Percentiles rank a stretch among this genome's conserved stretches.
These are phyloP conservation scores for Fusarium dlaminii DNA, from an alignment of 2,329 filamentous ascomycete genomes.

Conservation along the genomic window DNA sequence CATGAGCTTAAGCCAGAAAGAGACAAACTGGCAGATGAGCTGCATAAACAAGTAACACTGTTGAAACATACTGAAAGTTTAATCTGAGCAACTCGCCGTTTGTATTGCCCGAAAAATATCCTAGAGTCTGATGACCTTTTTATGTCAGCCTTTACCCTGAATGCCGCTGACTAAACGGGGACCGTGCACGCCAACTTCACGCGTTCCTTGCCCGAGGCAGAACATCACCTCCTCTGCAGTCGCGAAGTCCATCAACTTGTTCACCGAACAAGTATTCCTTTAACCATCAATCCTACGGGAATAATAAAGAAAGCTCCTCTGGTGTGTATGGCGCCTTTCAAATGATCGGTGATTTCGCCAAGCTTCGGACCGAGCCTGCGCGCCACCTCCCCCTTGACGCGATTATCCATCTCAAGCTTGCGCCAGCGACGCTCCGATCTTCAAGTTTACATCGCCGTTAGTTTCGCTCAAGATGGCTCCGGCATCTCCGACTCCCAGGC, in stretches of 20 bases:
- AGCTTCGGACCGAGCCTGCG: slow-evolving; percentile 45
- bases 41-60: not conserved
- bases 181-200: slow-evolving; percentile 52
- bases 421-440: slow-evolving; percentile 28
- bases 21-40: slow-evolving; percentile 9
- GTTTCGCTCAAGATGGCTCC: slow-evolving; percentile 44
- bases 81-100: not conserved
- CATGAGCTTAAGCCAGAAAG: slow-evolving; percentile 17
- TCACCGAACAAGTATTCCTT: slow-evolving; percentile 35
- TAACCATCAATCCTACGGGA: slow-evolving; percentile 29
- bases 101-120: not conserved
- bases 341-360: slow-evolving; percentile 42
- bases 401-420: slow-evolving; percentile 33
- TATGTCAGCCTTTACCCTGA: not conserved
- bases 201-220: slow-evolving; percentile 46
- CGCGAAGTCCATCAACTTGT: slow-evolving; percentile 42
- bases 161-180: slow-evolving; percentile 22
- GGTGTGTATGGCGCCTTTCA: slow-evolving; percentile 36
- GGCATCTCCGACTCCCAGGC: slow-evolving; percentile 52
- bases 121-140: not conserved
- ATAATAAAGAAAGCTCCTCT: slow-evolving; percentile 3
- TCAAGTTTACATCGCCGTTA: slow-evolving; percentile 20
- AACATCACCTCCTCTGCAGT: slow-evolving; percentile 35
- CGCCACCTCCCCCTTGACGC: slow-evolving; percentile 44
- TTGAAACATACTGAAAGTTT: not conserved